A percentile compares a stretch with the other conserved stretches of the same genome.
Evolutionary conservation across 495 filamentous ascomycete species (phyloP).

Genomic region (Hypoxylon lienhwacheense): DNA sequence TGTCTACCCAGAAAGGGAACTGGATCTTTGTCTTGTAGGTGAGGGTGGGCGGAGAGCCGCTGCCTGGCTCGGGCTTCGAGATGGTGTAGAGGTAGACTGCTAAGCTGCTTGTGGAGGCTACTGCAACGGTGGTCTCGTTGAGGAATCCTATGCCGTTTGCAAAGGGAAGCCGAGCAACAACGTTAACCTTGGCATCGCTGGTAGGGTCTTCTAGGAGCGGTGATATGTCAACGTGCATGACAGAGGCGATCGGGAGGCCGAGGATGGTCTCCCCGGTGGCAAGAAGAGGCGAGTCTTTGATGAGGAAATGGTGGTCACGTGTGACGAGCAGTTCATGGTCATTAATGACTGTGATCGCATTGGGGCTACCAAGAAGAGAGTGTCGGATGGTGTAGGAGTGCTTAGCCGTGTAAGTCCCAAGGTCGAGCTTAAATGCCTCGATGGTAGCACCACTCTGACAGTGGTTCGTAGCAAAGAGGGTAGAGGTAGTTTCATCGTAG

Average conservation of each 20-base stretch:
- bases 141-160: slow-evolving; percentile 38
- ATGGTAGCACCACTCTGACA: slow-evolving; percentile 38
- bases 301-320: slow-evolving; percentile 57
- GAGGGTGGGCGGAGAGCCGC: slow-evolving; percentile 19
- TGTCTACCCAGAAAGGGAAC: slow-evolving; percentile 45
- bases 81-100: slow-evolving; percentile 43
- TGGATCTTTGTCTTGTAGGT: slow-evolving; percentile 25
- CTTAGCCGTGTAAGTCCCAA: slow-evolving; percentile 37
- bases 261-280: slow-evolving; percentile 42
- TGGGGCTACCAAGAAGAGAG: slow-evolving; percentile 57
- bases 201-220: slow-evolving; percentile 45
- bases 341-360: slow-evolving; percentile 56
- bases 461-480: slow-evolving; percentile 40
- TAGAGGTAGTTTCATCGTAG: slow-evolving; percentile 41
- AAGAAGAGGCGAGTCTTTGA: slow-evolving; percentile 20
- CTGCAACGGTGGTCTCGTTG: slow-evolving; percentile 44
- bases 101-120: slow-evolving; percentile 39
- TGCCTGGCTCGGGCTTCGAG: neutral
- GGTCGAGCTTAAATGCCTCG: slow-evolving; percentile 60
- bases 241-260: slow-evolving; percentile 39
- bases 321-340: slow-evolving; percentile 59
- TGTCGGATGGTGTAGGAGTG: slow-evolving; percentile 54
- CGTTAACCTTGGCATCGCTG: slow-evolving; percentile 17
- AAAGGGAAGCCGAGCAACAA: slow-evolving; percentile 30
- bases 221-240: slow-evolving; percentile 46